Evolutionary conservation across 257 asterid genomes (phyloP).

Genomic region (Gentiana straminea): DNA sequence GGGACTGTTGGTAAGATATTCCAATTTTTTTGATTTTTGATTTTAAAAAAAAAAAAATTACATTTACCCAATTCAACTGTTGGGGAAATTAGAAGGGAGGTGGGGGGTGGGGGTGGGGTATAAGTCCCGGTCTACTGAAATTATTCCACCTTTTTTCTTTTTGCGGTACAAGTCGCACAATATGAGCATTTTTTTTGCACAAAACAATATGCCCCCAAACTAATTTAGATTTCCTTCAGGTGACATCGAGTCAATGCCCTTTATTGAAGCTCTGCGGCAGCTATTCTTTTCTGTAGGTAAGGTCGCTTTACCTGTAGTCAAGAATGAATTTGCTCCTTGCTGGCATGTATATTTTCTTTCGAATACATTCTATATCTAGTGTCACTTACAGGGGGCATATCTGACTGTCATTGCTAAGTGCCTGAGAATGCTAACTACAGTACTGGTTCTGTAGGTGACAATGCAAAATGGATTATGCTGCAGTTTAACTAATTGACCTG

Average conservation of each 20-base stretch:
- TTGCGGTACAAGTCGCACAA: too few species aligned
- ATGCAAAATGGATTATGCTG: too few species aligned
- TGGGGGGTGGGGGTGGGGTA: too few species aligned
- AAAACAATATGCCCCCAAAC: neutral
- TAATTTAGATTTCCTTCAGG: conserved; percentile 30
- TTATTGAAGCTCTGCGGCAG: conserved; percentile 92
- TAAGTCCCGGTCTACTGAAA: too few species aligned
- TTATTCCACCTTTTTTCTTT: neutral
- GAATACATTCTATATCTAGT: neutral
- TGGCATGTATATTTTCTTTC: neutral
- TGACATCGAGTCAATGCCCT: conserved; percentile 99
- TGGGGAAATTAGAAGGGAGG: too few species aligned
- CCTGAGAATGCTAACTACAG: neutral
- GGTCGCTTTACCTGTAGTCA: conserved; percentile 4
- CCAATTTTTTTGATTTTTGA: neutral
- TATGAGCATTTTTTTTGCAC: too few species aligned
- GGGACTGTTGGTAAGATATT: conserved; percentile 84
- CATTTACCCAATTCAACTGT: too few species aligned
- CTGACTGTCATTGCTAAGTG: neutral
- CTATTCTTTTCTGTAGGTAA: conserved; percentile 85
- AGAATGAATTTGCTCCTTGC: neutral
- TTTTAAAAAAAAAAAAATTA: neutral
- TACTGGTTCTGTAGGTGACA: neutral
- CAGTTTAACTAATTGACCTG: neutral
- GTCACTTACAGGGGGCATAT: neutral